phyloP scores from a whole-genome alignment of 176 grass and related monocot species.

The Oryza punctata region DNA sequence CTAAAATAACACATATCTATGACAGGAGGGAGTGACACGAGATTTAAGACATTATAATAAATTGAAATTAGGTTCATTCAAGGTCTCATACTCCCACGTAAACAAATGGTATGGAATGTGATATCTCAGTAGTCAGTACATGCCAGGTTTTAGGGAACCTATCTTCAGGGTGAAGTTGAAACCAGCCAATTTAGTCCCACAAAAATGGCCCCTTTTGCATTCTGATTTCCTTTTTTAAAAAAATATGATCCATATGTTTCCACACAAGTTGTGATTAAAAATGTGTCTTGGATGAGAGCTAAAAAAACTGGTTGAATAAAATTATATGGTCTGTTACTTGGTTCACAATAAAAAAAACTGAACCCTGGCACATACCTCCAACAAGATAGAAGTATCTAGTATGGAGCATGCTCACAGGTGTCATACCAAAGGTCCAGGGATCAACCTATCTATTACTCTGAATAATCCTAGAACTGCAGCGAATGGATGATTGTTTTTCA shows the following conservation, averaged over 20 bases:
- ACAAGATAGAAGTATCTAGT: background rate
- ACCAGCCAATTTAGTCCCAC: background rate
- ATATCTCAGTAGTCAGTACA: background rate
- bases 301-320: background rate
- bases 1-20: background rate
- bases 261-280: background rate
- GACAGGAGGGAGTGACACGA: background rate
- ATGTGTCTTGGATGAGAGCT: background rate
- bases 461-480: background rate
- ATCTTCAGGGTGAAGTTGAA: background rate
- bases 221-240: background rate
- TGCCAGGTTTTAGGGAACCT: background rate
- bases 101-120: background rate
- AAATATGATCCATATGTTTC: background rate
- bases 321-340: background rate
- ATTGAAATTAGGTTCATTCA: background rate
- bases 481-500: background rate
- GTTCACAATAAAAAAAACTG: background rate
- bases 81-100: background rate
- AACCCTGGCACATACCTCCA: background rate
- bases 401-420: background rate
- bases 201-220: background rate
- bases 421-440: background rate
- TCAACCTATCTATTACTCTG: background rate
- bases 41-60: slow-evolving; percentile 8